Conservation (phyloP, 768 basidiomycete species). For the Suillus spraguei region DNA sequence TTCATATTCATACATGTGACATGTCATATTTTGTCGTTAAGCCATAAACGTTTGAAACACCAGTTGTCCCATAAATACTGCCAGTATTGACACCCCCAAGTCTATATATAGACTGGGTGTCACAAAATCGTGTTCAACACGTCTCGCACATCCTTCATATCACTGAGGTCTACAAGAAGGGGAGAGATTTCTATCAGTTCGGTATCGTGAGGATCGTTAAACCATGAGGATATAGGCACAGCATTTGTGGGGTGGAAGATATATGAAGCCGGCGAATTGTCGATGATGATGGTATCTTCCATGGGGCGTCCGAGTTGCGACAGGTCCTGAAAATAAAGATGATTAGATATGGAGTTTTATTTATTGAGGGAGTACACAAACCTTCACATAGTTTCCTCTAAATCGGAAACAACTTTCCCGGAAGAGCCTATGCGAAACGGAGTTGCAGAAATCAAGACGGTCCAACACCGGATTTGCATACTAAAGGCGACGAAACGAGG, state of each 20-base stretch:
- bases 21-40: background rate
- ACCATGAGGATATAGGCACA: conserved; percentile 78
- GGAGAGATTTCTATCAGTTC: conserved; percentile 71
- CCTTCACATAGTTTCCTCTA: conserved; percentile 96
- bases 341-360: conserved; percentile 9
- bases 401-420: conserved; percentile 96
- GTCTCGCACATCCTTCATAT: conserved; percentile 65
- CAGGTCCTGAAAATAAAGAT: conserved; percentile 49
- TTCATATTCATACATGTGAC: background rate
- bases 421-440: conserved; percentile 89
- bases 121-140: conserved; percentile 47
- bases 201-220: conserved; percentile 76
- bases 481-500: conserved; percentile 40
- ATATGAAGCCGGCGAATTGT: conserved; percentile 79
- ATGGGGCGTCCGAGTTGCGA: conserved; percentile 76
- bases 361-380: conserved; percentile 33
- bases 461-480: conserved; percentile 96
- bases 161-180: conserved; percentile 64
- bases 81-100: background rate
- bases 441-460: conserved; percentile 85
- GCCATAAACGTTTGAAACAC: background rate
- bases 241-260: conserved; percentile 84
- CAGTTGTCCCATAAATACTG: background rate
- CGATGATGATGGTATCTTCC: conserved; percentile 70
- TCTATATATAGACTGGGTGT: background rate